Conservation (phyloP, 164 flowering plant genomes). For the Houttuynia cordata region DNA sequence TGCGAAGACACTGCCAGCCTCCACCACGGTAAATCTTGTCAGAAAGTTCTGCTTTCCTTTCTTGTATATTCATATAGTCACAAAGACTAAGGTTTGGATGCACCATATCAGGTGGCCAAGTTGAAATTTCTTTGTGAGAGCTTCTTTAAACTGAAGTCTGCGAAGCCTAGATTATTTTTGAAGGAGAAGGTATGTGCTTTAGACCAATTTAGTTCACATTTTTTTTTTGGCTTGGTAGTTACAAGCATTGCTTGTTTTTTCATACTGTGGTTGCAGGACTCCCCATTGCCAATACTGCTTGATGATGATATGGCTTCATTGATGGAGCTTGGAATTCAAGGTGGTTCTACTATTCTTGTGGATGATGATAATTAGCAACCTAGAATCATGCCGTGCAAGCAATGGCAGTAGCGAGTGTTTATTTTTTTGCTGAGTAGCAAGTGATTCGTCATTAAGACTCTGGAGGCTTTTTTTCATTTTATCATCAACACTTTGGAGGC, state of each 20-base stretch:
- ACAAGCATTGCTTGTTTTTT: not conserved
- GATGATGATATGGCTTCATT: constrained; percentile 80
- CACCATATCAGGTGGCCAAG: constrained; percentile 59
- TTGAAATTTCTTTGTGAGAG: constrained; percentile 76
- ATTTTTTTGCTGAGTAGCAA: too few species aligned
- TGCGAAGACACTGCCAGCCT: constrained; percentile 75
- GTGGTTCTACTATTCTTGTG: constrained; percentile 56
- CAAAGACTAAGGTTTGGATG: not conserved
- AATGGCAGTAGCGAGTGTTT: too few species aligned
- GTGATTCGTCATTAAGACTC: too few species aligned
- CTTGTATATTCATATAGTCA: not conserved
- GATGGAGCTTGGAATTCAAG: constrained; percentile 53
- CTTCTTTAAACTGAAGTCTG: constrained; percentile 72
- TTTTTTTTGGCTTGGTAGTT: not conserved
- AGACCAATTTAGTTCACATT: not conserved
- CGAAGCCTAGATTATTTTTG: constrained; percentile 49
- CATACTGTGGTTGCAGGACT: constrained; percentile 35
- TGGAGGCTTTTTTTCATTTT: too few species aligned
- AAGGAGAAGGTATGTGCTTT: constrained; percentile 60
- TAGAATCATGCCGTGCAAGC: too few species aligned
- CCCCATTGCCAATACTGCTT: constrained; percentile 59
- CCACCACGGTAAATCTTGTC: constrained; percentile 43
- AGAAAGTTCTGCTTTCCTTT: not conserved
- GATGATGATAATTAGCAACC: constrained; percentile 41
- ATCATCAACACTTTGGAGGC: too few species aligned